Conservation (phyloP, 2,329 filamentous ascomycete species). For the Coniochaeta ligniaria region DNA sequence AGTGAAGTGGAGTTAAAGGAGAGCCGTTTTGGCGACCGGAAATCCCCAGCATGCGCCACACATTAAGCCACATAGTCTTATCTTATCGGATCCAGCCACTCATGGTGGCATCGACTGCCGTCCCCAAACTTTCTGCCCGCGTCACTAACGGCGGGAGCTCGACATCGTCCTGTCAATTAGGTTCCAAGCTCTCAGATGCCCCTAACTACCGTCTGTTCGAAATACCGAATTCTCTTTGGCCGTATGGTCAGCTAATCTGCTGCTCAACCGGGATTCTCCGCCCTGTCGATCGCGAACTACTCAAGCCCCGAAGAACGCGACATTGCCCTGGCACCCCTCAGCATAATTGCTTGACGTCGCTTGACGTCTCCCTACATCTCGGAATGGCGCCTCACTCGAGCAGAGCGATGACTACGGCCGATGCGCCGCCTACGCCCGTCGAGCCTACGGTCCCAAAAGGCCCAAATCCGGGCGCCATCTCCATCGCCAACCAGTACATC, state of each 20-base stretch:
- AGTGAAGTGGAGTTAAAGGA: too few species aligned
- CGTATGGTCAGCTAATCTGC: background rate
- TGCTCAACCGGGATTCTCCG: background rate
- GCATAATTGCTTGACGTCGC: background rate
- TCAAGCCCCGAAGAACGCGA: background rate
- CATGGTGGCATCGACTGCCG: background rate
- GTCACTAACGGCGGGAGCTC: background rate
- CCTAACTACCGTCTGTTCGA: background rate
- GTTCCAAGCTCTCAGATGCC: background rate
- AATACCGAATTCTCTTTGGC: background rate
- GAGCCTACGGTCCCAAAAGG: background rate
- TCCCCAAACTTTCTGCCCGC: background rate
- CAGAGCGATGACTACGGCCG: background rate
- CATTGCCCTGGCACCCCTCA: background rate
- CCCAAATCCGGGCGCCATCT: slow-evolving; percentile 32
- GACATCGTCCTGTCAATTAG: background rate
- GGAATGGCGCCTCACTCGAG: slow-evolving; percentile 1
- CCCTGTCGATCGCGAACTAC: background rate
- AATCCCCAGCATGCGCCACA: background rate
- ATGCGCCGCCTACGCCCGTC: background rate
- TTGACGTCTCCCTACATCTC: background rate
- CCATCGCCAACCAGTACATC: slow-evolving; percentile 61
- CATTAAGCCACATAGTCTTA: background rate
- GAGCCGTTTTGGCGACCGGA: too few species aligned
- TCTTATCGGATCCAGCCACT: background rate